phyloP scores from a whole-genome alignment of 2,329 filamentous ascomycete genomes.

The Diaporthe caulivora region DNA sequence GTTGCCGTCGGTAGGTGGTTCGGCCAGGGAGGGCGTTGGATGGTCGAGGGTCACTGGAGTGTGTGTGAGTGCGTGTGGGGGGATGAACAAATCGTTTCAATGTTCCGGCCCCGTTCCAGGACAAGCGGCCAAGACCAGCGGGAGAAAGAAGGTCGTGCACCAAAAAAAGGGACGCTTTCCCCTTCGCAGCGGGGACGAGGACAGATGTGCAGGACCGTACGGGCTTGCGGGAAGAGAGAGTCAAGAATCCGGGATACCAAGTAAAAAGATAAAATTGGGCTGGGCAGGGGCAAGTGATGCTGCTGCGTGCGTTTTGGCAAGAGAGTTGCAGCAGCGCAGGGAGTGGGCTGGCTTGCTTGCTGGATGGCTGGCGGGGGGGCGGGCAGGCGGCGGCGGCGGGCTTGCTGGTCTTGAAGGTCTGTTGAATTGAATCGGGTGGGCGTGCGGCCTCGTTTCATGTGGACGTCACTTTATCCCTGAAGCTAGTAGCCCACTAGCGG shows the following conservation, averaged over 20 bases:
- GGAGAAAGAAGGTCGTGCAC: constrained; percentile 18
- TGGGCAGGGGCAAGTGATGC: constrained; percentile 31
- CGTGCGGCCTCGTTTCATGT: constrained; percentile 27
- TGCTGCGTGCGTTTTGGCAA: constrained; percentile 20
- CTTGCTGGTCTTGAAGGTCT: constrained; percentile 5
- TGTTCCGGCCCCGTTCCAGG: constrained; percentile 30
- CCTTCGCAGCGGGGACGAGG: constrained; percentile 25
- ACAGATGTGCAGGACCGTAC: constrained; percentile 19
- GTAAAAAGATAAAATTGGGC: constrained; percentile 31
- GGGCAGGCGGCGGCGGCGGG: background rate
- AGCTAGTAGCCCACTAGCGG: constrained; percentile 28
- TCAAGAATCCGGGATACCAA: constrained; percentile 31
- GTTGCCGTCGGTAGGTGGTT: constrained; percentile 11
- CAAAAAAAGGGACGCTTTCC: constrained; percentile 22
- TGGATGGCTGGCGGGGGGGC: background rate
- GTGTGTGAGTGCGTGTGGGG: constrained; percentile 14
- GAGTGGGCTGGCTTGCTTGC: constrained; percentile 1
- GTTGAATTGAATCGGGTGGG: constrained; percentile 24
- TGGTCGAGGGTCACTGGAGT: constrained; percentile 26
- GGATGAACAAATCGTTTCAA: constrained; percentile 29
- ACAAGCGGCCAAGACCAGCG: constrained; percentile 16
- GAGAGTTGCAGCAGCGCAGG: constrained; percentile 13
- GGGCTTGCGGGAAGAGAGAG: constrained; percentile 23
- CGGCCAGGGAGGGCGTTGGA: constrained; percentile 27
- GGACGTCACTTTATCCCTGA: constrained; percentile 30